phyloP scores from a whole-genome alignment of 2,329 filamentous ascomycete species.

The Hypoxylon sp. region DNA sequence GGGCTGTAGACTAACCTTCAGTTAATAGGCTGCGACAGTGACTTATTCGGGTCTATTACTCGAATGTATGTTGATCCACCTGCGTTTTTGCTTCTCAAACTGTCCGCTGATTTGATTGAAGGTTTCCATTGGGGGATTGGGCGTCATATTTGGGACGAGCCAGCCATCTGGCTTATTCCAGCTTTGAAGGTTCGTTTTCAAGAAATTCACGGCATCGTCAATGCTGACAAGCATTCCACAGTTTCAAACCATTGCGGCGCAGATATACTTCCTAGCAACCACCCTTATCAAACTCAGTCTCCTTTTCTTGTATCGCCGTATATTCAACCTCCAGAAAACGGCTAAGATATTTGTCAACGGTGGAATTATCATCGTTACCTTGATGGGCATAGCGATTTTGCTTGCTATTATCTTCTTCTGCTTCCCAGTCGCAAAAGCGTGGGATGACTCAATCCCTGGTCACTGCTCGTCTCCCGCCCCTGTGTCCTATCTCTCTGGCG shows the following conservation, averaged over 20 bases:
- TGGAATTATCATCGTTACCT: slow-evolving; percentile 10
- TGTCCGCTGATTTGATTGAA: slow-evolving; percentile 1
- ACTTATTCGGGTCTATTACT: slow-evolving; percentile 14
- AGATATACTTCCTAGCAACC: slow-evolving; percentile 19
- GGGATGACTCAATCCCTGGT: slow-evolving; percentile 15
- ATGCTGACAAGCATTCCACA: slow-evolving; percentile 2
- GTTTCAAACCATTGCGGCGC: slow-evolving; percentile 20
- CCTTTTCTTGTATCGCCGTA: slow-evolving; percentile 23
- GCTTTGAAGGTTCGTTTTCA: slow-evolving; percentile 18
- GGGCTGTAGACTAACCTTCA: background rate
- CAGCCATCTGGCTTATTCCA: slow-evolving; percentile 10
- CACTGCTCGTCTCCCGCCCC: slow-evolving; percentile 11
- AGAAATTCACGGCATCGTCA: background rate
- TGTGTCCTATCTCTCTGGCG: slow-evolving; percentile 13
- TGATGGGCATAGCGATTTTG: slow-evolving; percentile 8
- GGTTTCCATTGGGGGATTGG: slow-evolving; percentile 25
- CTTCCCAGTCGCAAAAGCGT: slow-evolving; percentile 20
- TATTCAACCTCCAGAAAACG: slow-evolving; percentile 21
- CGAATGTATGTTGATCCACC: slow-evolving; percentile 1
- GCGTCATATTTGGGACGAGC: slow-evolving; percentile 24
- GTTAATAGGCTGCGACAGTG: background rate
- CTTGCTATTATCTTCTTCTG: slow-evolving; percentile 21
- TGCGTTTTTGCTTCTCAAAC: background rate
- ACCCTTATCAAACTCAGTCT: slow-evolving; percentile 25
- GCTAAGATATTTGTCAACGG: slow-evolving; percentile 14